Evolutionary conservation across 805 yeast genomes (phyloP), one percentile per base, ranked within the genome.

Genomic region (Tetrapisispora nanseiensis): DNA sequence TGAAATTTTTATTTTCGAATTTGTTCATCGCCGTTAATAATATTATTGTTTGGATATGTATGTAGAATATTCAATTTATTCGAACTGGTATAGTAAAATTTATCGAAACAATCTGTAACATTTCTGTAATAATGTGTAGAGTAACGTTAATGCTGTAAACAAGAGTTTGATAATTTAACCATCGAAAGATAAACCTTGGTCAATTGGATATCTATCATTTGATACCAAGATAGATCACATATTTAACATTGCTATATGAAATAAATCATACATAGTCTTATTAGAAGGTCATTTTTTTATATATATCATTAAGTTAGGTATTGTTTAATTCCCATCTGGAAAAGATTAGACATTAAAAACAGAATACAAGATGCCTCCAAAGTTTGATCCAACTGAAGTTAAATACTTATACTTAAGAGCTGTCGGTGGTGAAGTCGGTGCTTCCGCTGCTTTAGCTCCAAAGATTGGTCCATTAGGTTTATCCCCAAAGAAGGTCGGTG

Each of bases 371-470:
- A 85, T 86, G 96, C 95, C 95, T 76, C 95, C 95, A 78, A 86
- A 92, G 80, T 80, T 89, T 76, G 98, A 92, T 74, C 98, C 98
- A 69, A 75, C 61, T 78, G 98, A 92, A 85, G 95, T 92, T 71
- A 89, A 89, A 76, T 86, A 76, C 85, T 78, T 92, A 76, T 90
- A 90, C 86, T 78, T 92, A 75, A 86, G 98, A 84, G 97, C 98
- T 75, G 94, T 87, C 63, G 98, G 98, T 85, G 98, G 98, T 81
- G 98, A 92, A 80, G 94, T 92, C 66, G 98, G 97, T 78, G 95
- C 97, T 67, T 87, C 97, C 54, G 85, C 98, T 59, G 96, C 98
- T 59, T 84, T 92, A 67, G 98, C 98, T 63, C 98, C 98, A 71
- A 92, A 92, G 90, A 92, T 92, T 69, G 98, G 98, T 86, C 98